Percentiles rank a stretch among this genome's conserved stretches.
Conservation (phyloP, 331 rosid species). For the Quercus phellos region DNA sequence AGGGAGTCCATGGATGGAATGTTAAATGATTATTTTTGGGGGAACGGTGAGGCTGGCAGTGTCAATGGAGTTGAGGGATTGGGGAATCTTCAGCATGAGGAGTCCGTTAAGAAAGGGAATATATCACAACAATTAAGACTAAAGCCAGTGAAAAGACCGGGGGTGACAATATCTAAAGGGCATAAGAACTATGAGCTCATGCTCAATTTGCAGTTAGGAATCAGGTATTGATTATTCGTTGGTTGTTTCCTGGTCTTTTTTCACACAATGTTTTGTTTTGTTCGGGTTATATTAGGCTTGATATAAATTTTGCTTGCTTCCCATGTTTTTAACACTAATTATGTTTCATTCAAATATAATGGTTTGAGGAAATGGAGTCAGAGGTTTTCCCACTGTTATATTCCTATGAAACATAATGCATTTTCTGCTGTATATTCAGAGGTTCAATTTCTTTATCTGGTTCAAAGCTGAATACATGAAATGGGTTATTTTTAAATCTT, state of each 20-base stretch:
- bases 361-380: not conserved
- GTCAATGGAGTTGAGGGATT: slow-evolving; percentile 28
- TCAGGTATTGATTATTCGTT: slow-evolving; percentile 62
- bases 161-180: slow-evolving; percentile 76
- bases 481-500: not conserved
- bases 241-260: slow-evolving; percentile 13
- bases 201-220: slow-evolving; percentile 89
- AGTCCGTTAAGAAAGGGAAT: slow-evolving; percentile 11
- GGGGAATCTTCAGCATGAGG: slow-evolving; percentile 30
- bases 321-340: not conserved
- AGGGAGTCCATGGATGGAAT: slow-evolving; percentile 46
- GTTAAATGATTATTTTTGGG: slow-evolving; percentile 36
- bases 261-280: not conserved
- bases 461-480: not conserved
- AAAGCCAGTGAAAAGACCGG: slow-evolving; percentile 58
- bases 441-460: not conserved
- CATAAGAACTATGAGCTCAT: slow-evolving; percentile 89
- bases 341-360: not conserved
- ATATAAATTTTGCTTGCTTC: slow-evolving; percentile 2
- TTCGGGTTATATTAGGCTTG: not conserved
- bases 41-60: slow-evolving; percentile 29
- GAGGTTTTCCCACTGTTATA: not conserved
- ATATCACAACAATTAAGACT: slow-evolving; percentile 24
- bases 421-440: not conserved
- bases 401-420: not conserved